phyloP scores from a whole-genome alignment of 2,329 filamentous ascomycete genomes.

The Berkeleyomyces rouxiae region DNA sequence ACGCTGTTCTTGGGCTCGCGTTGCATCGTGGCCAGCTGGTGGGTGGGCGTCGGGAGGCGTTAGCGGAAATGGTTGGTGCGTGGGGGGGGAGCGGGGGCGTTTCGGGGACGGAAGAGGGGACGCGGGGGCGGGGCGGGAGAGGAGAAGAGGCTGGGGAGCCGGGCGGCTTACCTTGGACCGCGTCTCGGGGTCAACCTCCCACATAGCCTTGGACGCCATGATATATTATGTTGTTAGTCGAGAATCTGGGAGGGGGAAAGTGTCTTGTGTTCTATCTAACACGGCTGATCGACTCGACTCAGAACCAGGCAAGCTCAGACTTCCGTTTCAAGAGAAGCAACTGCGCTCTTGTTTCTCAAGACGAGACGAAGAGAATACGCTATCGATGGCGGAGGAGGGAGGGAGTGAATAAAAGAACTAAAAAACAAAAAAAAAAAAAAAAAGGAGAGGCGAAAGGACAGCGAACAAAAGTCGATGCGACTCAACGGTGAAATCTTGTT shows the following conservation, averaged over 20 bases:
- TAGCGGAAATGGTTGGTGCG: not conserved
- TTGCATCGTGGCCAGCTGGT: slow-evolving; percentile 73
- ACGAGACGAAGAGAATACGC: too few relatives aligned
- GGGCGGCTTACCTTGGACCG: slow-evolving; percentile 59
- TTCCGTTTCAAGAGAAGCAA: not conserved
- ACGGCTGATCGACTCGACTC: not conserved
- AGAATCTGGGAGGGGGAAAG: not conserved
- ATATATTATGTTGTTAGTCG: slow-evolving; percentile 12
- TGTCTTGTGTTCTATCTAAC: not conserved
- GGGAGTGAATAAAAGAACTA: not conserved
- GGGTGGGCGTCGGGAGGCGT: slow-evolving; percentile 1
- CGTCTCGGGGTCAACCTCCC: slow-evolving; percentile 97
- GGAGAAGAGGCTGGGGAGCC: not conserved
- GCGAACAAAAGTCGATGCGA: not conserved
- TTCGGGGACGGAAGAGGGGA: not conserved
- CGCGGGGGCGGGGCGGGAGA: not conserved
- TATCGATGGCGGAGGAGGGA: too few relatives aligned
- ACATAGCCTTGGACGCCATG: slow-evolving; percentile 67
- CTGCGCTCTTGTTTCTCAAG: not conserved
- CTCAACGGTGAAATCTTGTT: too few relatives aligned
- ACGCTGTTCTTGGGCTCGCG: slow-evolving; percentile 76
- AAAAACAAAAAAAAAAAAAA: not conserved
- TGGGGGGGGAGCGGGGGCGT: not conserved
- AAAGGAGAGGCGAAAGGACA: not conserved
- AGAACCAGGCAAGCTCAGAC: not conserved